Conservation (phyloP, 1,284 basidiomycete species). For the Cutaneotrichosporon sp. region DNA sequence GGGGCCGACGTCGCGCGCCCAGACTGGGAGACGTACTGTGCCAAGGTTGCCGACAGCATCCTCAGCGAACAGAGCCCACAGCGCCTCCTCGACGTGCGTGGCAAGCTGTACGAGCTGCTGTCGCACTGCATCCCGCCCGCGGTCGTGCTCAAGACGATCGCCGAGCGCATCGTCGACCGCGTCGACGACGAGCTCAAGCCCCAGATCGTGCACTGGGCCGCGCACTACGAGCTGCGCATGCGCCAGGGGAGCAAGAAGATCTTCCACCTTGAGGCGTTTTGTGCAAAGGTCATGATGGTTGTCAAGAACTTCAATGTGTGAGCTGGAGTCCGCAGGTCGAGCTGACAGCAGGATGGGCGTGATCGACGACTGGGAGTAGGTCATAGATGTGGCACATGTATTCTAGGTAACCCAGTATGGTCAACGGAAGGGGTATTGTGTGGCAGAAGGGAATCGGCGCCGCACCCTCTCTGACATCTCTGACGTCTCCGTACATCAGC, state of each 20-base stretch:
- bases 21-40: conserved; percentile 98
- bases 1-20: conserved; percentile 86
- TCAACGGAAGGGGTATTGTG: too few relatives aligned
- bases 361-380: conserved; percentile 24
- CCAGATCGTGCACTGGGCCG: conserved; percentile 94
- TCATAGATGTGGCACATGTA: conserved; percentile 7
- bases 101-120: conserved; percentile 92
- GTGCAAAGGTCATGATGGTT: conserved; percentile 53
- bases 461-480: too few relatives aligned
- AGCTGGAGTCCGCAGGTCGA: conserved; percentile 15
- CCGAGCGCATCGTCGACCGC: conserved; percentile 78
- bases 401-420: background rate
- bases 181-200: conserved; percentile 86
- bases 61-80: conserved; percentile 91
- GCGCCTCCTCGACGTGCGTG: conserved; percentile 85
- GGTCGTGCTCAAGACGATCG: conserved; percentile 86
- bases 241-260: conserved; percentile 90
- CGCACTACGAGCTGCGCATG: conserved; percentile 92
- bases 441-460: too few relatives aligned
- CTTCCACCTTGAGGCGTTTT: conserved; percentile 85
- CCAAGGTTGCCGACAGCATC: conserved; percentile 90
- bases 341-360: conserved; percentile 28
- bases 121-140: conserved; percentile 98
- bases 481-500: too few relatives aligned
- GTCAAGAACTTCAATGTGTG: conserved; percentile 45